phyloP scores from a whole-genome alignment of 805 yeast genomes.

The Saccharomycopsis sp. region DNA sequence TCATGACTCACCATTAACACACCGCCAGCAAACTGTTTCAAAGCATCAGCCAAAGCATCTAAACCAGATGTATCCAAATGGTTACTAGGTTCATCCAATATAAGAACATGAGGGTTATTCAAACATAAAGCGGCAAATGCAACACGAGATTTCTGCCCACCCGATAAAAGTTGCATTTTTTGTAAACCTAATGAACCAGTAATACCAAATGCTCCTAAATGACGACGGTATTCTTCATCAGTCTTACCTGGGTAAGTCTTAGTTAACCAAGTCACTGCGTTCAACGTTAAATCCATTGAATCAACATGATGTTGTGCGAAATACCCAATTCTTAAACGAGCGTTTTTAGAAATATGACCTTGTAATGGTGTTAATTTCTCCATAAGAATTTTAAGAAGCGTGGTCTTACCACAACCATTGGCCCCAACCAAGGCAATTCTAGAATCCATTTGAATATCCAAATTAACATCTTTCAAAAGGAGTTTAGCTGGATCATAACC shows the following conservation, averaged over 20 bases:
- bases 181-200: conserved; percentile 92
- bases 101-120: conserved; percentile 81
- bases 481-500: conserved; percentile 68
- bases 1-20: conserved; percentile 97
- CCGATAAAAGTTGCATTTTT: conserved; percentile 82
- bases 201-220: conserved; percentile 94
- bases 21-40: conserved; percentile 87
- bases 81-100: conserved; percentile 96
- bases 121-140: conserved; percentile 95
- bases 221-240: conserved; percentile 95
- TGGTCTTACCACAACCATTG: conserved; percentile 98
- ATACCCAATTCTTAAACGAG: conserved; percentile 87
- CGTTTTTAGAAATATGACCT: conserved; percentile 77
- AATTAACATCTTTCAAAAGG: conserved; percentile 67
- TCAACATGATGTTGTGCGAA: conserved; percentile 99
- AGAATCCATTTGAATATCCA: conserved; percentile 89
- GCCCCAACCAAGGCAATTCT: conserved; percentile 98
- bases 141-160: conserved; percentile 98
- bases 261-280: conserved; percentile 95
- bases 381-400: conserved; percentile 79
- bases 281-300: conserved; percentile 79
- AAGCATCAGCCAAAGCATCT: conserved; percentile 89
- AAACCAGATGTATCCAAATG: conserved; percentile 97
- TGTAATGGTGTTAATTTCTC: conserved; percentile 64
- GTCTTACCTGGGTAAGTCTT: conserved; percentile 83